Evolutionary conservation across 352 stramenopile species (phyloP), one percentile per base, ranked within the genome.

Genomic region (Globisporangium abappressorium): DNA sequence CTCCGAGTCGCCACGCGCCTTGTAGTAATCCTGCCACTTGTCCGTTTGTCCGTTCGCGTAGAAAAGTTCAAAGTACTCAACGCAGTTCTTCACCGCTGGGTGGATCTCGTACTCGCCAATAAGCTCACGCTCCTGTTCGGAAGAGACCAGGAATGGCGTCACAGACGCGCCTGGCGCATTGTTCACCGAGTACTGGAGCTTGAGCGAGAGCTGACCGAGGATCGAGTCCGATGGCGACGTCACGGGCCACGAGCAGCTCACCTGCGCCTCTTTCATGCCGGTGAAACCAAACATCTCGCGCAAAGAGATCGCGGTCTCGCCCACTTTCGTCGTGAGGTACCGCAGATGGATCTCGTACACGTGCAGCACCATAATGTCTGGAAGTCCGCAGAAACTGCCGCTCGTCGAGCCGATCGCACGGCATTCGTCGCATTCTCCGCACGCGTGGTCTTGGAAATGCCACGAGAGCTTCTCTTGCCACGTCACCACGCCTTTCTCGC

Each of bases 301-400:
- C 26, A 95, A 72, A 28, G 85, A 93, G 34, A 95, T 71, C 7
- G 85, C 81, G 0, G 90, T 78, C 61, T 91, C 82, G 22, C 87
- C 87, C 34, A 95, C 90, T 70, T 95, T 95, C 49, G 87, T 95
- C 9, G 85, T 95, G 0, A 93, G 72, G 56, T 91, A 92, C 49
- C 85, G 85, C 72, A 95, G 71, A 55, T 91, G 84, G 56, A 93
- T 89, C 66, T 95, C 87, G 70, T 93, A 91, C 55, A 95, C 81
- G 63, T 93, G 84, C 11, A 95, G 66, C 56, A 95, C 80, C 70
- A 95, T 84, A 18, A 93, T 84, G 55, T 95, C 87, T 1, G 87
- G 87, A 5, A 95, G 65, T 0, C 85, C 87, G 22, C 80, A 88
- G 68, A 93, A 95, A 11, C 75, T 78, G 38, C 85, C 85, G 1